phyloP scores from a whole-genome alignment of 163 green algal genomes.

The Prototheca wickerhamii region DNA sequence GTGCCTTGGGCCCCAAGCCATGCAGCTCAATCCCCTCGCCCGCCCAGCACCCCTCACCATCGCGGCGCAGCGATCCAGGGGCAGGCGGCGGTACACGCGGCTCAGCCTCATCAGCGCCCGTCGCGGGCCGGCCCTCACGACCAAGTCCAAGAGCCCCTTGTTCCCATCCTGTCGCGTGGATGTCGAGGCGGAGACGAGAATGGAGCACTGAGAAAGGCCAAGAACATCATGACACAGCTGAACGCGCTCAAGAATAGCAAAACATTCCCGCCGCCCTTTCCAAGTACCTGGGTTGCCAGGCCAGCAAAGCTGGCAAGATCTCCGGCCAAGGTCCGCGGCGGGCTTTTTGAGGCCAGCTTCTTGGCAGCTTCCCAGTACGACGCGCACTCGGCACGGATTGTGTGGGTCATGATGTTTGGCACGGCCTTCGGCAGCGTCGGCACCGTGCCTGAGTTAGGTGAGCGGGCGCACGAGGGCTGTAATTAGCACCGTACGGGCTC shows the following conservation, averaged over 20 bases:
- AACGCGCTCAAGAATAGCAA: background rate
- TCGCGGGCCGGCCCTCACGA: background rate
- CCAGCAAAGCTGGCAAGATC: background rate
- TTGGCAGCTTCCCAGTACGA: background rate
- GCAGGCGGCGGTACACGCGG: background rate
- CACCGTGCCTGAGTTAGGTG: background rate
- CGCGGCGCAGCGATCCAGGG: constrained; percentile 12
- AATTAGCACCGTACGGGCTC: no score
- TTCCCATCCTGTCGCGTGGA: background rate
- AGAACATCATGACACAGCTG: background rate
- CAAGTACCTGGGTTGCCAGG: background rate
- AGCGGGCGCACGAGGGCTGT: no score
- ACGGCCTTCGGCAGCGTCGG: background rate
- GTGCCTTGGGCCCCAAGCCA: no score
- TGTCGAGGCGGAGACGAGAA: background rate
- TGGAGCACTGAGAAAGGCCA: background rate
- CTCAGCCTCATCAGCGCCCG: constrained; percentile 33
- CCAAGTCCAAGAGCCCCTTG: background rate
- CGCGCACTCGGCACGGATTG: background rate
- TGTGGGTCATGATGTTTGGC: background rate
- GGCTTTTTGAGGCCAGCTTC: background rate
- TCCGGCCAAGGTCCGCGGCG: background rate
- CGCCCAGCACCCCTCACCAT: constrained; percentile 37
- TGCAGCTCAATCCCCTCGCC: background rate
- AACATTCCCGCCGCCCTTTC: background rate